These are phyloP conservation scores for Rhizopus sp. DNA, from an alignment of 371 early-diverging fungal species.

Conservation along the genomic window DNA sequence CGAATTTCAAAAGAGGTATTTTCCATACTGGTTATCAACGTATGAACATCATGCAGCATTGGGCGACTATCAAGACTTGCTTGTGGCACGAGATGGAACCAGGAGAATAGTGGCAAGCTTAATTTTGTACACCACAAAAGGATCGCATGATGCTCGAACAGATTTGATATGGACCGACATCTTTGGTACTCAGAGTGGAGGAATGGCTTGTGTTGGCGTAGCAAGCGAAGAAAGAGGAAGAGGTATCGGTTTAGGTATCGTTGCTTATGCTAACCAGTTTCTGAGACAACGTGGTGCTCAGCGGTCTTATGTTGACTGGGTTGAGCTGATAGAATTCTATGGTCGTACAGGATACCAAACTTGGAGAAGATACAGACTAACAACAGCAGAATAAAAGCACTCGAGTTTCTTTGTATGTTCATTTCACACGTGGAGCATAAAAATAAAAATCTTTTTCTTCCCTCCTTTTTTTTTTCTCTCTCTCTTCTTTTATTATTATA, in stretches of 20 bases:
- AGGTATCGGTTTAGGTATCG: conserved; percentile 46
- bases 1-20: conserved; percentile 40
- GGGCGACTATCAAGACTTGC: conserved; percentile 48
- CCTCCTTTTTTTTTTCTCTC: background rate
- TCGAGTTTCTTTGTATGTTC: background rate
- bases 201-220: conserved; percentile 54
- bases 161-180: conserved; percentile 27
- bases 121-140: conserved; percentile 4
- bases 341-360: conserved; percentile 36
- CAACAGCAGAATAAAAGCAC: background rate
- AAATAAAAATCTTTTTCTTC: background rate
- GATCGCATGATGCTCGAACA: conserved; percentile 18
- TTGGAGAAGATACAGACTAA: conserved; percentile 4
- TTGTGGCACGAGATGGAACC: conserved; percentile 38
- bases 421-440: background rate
- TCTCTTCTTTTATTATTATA: background rate
- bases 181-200: conserved; percentile 39
- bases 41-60: conserved; percentile 46
- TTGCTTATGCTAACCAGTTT: conserved; percentile 41
- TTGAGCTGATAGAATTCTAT: conserved; percentile 47
- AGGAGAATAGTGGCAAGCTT: conserved; percentile 31
- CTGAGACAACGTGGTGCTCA: conserved; percentile 39
- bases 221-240: conserved; percentile 42
- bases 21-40: conserved; percentile 42
- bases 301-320: conserved; percentile 52